Percentiles rank a stretch among this genome's conserved stretches.
Evolutionary conservation across 345 rosid species (phyloP).

Genomic region (Rubroshorea leprosula): DNA sequence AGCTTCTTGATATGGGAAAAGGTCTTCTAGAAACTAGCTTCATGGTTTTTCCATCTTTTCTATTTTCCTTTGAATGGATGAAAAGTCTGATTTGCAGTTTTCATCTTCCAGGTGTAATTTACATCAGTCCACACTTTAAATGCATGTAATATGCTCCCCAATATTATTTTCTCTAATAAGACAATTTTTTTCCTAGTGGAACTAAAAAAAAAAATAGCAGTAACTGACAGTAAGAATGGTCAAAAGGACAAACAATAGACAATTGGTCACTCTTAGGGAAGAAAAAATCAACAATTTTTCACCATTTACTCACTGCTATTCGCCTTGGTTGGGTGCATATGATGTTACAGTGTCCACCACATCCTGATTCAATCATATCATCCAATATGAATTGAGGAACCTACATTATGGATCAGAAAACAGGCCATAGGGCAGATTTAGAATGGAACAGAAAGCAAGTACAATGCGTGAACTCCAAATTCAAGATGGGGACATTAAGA

Average conservation of each 20-base stretch:
- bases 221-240: background rate
- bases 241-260: background rate
- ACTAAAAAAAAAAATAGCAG: background rate
- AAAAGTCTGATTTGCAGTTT: too few species aligned
- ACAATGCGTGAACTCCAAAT: background rate
- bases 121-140: too few species aligned
- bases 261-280: background rate
- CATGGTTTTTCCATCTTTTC: too few species aligned
- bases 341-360: conserved; percentile 75
- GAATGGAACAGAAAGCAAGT: conserved; percentile 5
- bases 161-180: too few species aligned
- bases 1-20: background rate
- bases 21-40: background rate
- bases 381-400: conserved; percentile 93
- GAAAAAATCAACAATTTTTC: background rate
- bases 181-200: background rate
- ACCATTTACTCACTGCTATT: conserved; percentile 58
- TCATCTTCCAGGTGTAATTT: too few species aligned
- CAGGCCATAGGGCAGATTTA: conserved; percentile 13
- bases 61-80: background rate
- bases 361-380: conserved; percentile 83
- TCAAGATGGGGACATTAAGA: conserved; percentile 7
- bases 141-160: background rate
- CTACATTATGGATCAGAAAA: conserved; percentile 30
- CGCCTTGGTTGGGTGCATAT: conserved; percentile 96